phyloP scores from a whole-genome alignment of 2,329 filamentous ascomycete species.

The Tolypocladium sp. region DNA sequence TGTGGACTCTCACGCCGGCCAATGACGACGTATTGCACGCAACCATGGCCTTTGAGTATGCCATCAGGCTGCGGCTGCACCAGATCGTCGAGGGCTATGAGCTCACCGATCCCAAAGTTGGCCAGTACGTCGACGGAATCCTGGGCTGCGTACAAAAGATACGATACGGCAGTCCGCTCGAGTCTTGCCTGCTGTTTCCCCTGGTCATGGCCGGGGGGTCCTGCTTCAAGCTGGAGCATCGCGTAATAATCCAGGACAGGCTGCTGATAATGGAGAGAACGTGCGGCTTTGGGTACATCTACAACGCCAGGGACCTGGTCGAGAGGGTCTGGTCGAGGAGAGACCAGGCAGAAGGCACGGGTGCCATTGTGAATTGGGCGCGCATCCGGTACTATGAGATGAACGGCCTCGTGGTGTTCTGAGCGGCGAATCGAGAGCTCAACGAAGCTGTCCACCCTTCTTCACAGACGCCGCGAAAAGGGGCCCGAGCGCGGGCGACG shows the following conservation, averaged over 20 bases:
- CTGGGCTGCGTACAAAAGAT: slow-evolving; percentile 26
- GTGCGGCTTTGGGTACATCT: slow-evolving; percentile 31
- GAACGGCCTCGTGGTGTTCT: slow-evolving; percentile 24
- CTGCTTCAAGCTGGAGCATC: slow-evolving; percentile 24
- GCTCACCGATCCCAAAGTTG: slow-evolving; percentile 21
- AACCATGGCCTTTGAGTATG: slow-evolving; percentile 29
- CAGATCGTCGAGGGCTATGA: slow-evolving; percentile 33
- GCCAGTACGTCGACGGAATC: slow-evolving; percentile 21
- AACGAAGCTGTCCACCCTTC: too few species aligned
- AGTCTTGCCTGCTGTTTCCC: slow-evolving; percentile 30
- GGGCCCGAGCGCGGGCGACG: background rate
- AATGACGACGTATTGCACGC: slow-evolving; percentile 22
- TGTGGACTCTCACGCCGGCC: slow-evolving; percentile 9
- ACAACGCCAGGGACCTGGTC: slow-evolving; percentile 27
- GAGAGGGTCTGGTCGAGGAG: slow-evolving; percentile 28
- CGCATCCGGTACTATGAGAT: slow-evolving; percentile 25
- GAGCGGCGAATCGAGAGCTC: background rate
- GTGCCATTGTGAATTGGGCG: slow-evolving; percentile 22
- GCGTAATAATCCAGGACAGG: slow-evolving; percentile 27
- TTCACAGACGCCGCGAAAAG: background rate
- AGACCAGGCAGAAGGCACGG: slow-evolving; percentile 16
- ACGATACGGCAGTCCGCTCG: slow-evolving; percentile 30
- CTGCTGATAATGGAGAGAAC: slow-evolving; percentile 34
- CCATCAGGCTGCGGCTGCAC: slow-evolving; percentile 30
- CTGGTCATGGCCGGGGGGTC: slow-evolving; percentile 31